Evolutionary conservation across 331 rosid genomes (phyloP).

Genomic region (Pyrus hybrid): DNA sequence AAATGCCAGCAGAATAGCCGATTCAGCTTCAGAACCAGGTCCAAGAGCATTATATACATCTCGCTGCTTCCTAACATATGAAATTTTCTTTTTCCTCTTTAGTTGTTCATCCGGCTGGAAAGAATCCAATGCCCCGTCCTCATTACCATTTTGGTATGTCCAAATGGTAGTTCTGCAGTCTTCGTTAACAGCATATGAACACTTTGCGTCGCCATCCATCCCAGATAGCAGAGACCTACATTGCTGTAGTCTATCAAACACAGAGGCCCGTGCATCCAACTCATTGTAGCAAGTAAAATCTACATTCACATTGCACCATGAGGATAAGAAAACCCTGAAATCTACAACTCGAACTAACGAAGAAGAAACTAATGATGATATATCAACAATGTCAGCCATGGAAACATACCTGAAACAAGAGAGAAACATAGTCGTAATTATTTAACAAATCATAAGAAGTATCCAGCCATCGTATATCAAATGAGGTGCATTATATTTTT

Average conservation of each 20-base stretch:
- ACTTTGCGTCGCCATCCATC: slow-evolving; percentile 40
- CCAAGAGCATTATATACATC: slow-evolving; percentile 69
- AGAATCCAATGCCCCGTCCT: slow-evolving; percentile 56
- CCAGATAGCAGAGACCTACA: slow-evolving; percentile 66
- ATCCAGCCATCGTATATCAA: too few relatives aligned
- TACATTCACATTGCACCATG: slow-evolving; percentile 62
- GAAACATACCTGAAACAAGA: slow-evolving; percentile 64
- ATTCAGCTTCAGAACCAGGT: slow-evolving; percentile 59
- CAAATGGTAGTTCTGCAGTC: slow-evolving; percentile 94
- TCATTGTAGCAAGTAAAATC: slow-evolving; percentile 45
- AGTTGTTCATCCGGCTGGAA: slow-evolving; percentile 77
- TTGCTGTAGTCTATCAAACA: slow-evolving; percentile 41
- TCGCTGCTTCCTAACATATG: slow-evolving; percentile 48
- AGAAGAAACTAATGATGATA: slow-evolving; percentile 58
- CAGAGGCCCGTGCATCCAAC: slow-evolving; percentile 21
- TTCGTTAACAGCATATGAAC: slow-evolving; percentile 57
- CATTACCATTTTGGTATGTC: slow-evolving; percentile 57
- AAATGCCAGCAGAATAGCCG: slow-evolving; percentile 68
- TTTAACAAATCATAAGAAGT: neutral
- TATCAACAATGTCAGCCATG: slow-evolving; percentile 64
- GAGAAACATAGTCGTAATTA: neutral
- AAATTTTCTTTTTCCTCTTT: slow-evolving; percentile 66
- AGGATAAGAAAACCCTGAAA: slow-evolving; percentile 67
- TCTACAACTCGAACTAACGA: slow-evolving; percentile 57
- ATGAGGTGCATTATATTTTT: too few relatives aligned